Evolutionary conservation across 495 filamentous ascomycete species (phyloP), one percentile per base, ranked within the genome.

Genomic region (Trichoderma orchidacearum): DNA sequence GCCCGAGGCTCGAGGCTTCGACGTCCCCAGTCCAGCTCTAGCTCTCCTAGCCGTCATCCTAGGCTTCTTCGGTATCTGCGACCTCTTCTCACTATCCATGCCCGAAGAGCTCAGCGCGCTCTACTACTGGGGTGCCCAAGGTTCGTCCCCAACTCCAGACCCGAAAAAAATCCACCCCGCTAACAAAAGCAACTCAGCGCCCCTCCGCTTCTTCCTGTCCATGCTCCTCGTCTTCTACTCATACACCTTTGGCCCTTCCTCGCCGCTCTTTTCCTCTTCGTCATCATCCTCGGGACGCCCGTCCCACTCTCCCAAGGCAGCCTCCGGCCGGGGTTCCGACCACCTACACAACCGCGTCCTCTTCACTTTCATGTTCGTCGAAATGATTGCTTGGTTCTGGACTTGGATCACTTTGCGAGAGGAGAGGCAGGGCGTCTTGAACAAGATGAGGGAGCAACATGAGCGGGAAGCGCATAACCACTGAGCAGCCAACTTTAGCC

Each of bases 301-400:
- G 41, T 36, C 36, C 61, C 54, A 58, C 58, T 54, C 61, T 54
- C 31, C 63, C 57, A 70, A 72, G 50, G 17, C 58, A 21, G 54
- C 64, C 55, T 56, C 64, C 56, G 56, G 62, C 30, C 71, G 67
- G 70, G 71, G 69, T 57, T 60, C 66, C 66, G 85, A 80, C 57
- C 80, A 82, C 31, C 63, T 93, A 64, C 86, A 88, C 71, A 91
- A 89, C 63, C 69, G 85, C 27, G 75, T 92, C 6, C 82, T 93
- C 11, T 94, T 96, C 63, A 84, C 87, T 0, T 94, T 85, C 70
- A 82, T 79, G 13, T 90, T 94, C 64, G 66, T 93, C 70, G 90
- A 96, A 74, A 84, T 90, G 70, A 73, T 89, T 63, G 77, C 80
- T 54, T 95, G 89, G 90, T 87, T 94, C 66, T 96, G 89, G 88